Evolutionary conservation across 768 basidiomycete genomes (phyloP).

Genomic region (Agrocybe praecox): DNA sequence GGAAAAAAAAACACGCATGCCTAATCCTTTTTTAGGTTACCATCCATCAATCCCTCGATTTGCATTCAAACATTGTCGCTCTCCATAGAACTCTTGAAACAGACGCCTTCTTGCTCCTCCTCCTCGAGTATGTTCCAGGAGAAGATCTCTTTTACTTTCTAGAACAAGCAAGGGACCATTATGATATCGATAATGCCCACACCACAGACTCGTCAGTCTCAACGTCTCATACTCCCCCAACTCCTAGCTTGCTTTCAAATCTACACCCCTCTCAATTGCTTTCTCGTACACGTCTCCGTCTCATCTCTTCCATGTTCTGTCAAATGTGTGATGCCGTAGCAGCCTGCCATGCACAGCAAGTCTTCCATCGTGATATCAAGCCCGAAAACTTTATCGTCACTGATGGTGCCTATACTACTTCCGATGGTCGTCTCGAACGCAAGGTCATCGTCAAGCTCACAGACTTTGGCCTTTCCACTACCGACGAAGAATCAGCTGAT

Average conservation of each 20-base stretch:
- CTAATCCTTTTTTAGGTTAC: conserved; percentile 58
- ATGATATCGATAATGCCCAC: conserved; percentile 49
- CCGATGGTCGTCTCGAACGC: conserved; percentile 66
- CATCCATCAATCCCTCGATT: conserved; percentile 90
- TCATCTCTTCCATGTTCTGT: conserved; percentile 96
- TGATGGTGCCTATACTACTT: conserved; percentile 64
- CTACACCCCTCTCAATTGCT: conserved; percentile 80
- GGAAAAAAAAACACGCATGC: background rate
- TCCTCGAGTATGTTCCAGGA: conserved; percentile 95
- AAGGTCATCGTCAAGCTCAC: conserved; percentile 95
- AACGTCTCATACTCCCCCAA: conserved; percentile 80
- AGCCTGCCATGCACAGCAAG: conserved; percentile 86
- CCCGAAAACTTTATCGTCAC: conserved; percentile 98
- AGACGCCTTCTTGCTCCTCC: conserved; percentile 84
- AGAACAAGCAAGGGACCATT: conserved; percentile 91
- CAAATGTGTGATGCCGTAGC: conserved; percentile 99
- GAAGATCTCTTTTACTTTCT: conserved; percentile 99
- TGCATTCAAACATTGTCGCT: conserved; percentile 94
- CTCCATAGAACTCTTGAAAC: conserved; percentile 94
- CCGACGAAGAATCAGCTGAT: conserved; percentile 85
- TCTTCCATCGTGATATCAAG: conserved; percentile 98
- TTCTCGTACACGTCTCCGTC: conserved; percentile 82
- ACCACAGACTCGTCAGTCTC: conserved; percentile 42
- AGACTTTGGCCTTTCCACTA: conserved; percentile 95
- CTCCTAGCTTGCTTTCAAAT: conserved; percentile 88